Evolutionary conservation across 1,139 yeast genomes (phyloP).

Genomic region (Lodderomyces elongisporus): DNA sequence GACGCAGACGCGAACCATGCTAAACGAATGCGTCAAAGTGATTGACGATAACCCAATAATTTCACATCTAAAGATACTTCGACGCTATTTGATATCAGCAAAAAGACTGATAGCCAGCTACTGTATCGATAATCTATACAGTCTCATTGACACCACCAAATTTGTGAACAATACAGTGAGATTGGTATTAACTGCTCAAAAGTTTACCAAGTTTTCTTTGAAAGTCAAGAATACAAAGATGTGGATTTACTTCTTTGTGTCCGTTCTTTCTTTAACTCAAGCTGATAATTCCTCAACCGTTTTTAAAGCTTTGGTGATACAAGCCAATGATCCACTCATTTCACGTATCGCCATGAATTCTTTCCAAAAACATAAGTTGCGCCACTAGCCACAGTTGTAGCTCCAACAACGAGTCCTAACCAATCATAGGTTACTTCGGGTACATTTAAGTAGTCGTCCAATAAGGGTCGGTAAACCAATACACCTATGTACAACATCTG

Average conservation of each 20-base stretch:
- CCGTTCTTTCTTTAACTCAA: constrained; percentile 1
- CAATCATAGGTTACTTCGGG: constrained; percentile 12
- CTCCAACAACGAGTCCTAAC: constrained; percentile 49
- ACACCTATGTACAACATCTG: constrained; percentile 89
- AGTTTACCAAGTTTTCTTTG: constrained; percentile 2
- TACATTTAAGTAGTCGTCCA: constrained; percentile 24
- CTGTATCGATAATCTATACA: constrained; percentile 9
- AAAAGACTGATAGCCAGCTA: constrained; percentile 6
- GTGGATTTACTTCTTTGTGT: constrained; percentile 3
- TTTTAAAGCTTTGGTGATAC: constrained; percentile 10
- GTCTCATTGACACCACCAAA: constrained; percentile 1
- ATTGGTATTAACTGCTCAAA: constrained; percentile 4
- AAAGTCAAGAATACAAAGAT: constrained; percentile 5
- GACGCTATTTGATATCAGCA: constrained; percentile 7
- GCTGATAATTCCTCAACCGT: constrained; percentile 5
- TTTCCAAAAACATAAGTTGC: constrained; percentile 66
- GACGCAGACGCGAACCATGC: too few relatives aligned
- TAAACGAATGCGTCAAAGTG: constrained; percentile 7
- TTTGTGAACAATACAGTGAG: constrained; percentile 6
- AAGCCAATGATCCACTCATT: constrained; percentile 11
- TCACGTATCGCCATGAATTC: constrained; percentile 50
- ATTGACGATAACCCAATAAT: constrained; percentile 3
- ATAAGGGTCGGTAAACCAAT: constrained; percentile 63
- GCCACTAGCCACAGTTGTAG: constrained; percentile 78
- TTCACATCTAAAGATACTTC: constrained; percentile 4